These are phyloP conservation scores for Colletotrichum tanaceti DNA, from an alignment of 2,329 filamentous ascomycete genomes.

Conservation along the genomic window DNA sequence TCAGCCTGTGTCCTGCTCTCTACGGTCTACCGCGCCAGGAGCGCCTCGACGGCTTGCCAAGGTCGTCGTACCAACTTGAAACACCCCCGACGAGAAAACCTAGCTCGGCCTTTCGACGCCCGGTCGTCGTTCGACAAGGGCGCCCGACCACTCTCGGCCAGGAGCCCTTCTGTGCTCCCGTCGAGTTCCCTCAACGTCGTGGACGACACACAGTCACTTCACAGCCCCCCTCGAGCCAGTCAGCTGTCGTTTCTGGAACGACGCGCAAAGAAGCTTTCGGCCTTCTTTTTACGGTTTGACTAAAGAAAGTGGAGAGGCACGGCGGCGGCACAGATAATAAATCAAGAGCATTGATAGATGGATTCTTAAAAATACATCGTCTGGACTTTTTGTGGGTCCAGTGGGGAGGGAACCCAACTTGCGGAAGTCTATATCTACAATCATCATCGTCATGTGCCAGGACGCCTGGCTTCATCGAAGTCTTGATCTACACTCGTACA, in stretches of 20 bases:
- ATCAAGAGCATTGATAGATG: constrained; percentile 15
- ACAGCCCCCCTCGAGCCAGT: constrained; percentile 2
- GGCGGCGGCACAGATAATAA: not conserved
- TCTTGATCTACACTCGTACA: constrained; percentile 14
- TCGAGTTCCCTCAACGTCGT: not conserved
- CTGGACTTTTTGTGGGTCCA: constrained; percentile 8
- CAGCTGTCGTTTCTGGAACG: constrained; percentile 13
- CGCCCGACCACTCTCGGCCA: not conserved
- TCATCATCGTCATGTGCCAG: constrained; percentile 38
- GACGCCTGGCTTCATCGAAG: constrained; percentile 8
- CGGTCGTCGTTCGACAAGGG: constrained; percentile 35
- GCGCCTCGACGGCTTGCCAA: constrained; percentile 29
- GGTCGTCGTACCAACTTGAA: constrained; percentile 38
- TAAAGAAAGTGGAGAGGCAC: not conserved
- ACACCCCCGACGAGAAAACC: constrained; percentile 28
- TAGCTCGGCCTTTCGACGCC: constrained; percentile 28
- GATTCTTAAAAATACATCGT: constrained; percentile 26
- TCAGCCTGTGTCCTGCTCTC: too few relatives aligned
- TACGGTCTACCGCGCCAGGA: constrained; percentile 20
- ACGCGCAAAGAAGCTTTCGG: constrained; percentile 6
- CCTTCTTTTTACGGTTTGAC: not conserved
- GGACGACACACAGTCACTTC: constrained; percentile 4
- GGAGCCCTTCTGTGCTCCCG: not conserved
- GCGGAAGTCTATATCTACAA: constrained; percentile 22
- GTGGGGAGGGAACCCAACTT: constrained; percentile 3